These are phyloP conservation scores for Nannochloris sp. DNA, from an alignment of 139 green algal genomes.

Conservation along the genomic window DNA sequence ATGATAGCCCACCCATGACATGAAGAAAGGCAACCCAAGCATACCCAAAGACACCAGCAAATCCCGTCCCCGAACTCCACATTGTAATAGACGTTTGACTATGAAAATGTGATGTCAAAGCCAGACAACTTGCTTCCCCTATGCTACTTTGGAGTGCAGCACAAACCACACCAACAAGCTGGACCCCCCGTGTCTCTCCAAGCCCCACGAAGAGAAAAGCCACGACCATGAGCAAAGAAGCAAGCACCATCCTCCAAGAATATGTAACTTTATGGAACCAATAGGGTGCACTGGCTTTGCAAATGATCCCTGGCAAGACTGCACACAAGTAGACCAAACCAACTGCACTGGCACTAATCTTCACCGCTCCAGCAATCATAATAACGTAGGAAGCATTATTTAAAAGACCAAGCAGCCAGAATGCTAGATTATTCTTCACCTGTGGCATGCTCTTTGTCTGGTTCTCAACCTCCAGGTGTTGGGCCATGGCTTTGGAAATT, in stretches of 20 bases:
- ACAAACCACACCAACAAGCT: slow-evolving; percentile 47
- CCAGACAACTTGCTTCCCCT: slow-evolving; percentile 47
- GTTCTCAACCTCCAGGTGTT: too few relatives aligned
- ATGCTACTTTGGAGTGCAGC: slow-evolving; percentile 44
- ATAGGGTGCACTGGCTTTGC: slow-evolving; percentile 38
- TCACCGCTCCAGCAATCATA: slow-evolving; percentile 52
- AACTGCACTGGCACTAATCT: slow-evolving; percentile 40
- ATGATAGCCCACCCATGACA: slow-evolving; percentile 22
- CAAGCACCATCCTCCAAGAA: slow-evolving; percentile 14
- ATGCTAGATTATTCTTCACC: slow-evolving; percentile 3
- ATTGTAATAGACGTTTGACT: not conserved
- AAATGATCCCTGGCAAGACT: slow-evolving; percentile 36
- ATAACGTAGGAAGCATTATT: slow-evolving; percentile 58
- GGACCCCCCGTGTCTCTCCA: slow-evolving; percentile 7
- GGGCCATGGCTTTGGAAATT: too few relatives aligned
- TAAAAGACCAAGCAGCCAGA: slow-evolving; percentile 39
- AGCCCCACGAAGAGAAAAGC: slow-evolving; percentile 38
- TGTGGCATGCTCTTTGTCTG: too few relatives aligned
- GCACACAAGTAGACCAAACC: slow-evolving; percentile 53
- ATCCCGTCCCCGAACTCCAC: slow-evolving; percentile 41
- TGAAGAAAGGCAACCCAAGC: slow-evolving; percentile 41
- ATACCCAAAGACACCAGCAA: slow-evolving; percentile 52
- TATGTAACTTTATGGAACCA: slow-evolving; percentile 49
- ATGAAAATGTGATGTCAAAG: slow-evolving; percentile 33
- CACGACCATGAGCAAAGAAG: slow-evolving; percentile 34